phyloP scores from a whole-genome alignment of 1,284 basidiomycete species.

The Malassezia japonica region DNA sequence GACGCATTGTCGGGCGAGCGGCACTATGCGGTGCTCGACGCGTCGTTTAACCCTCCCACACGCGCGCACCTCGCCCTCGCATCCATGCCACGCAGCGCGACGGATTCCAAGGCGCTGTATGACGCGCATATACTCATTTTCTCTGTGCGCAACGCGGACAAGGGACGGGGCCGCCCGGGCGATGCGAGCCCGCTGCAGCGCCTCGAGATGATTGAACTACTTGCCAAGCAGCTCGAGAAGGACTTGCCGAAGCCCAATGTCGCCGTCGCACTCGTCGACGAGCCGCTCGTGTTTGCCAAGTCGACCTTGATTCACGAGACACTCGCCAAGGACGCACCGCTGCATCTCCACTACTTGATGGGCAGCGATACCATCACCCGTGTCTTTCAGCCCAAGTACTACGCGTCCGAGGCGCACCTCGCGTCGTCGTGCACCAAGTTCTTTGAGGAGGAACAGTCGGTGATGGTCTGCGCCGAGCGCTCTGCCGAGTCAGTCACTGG shows the following conservation, averaged over 20 bases:
- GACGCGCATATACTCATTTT: constrained; percentile 72
- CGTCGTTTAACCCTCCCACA: constrained; percentile 90
- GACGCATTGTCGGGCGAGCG: constrained; percentile 7
- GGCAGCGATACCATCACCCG: constrained; percentile 82
- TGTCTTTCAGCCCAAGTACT: constrained; percentile 71
- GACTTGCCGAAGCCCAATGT: constrained; percentile 40
- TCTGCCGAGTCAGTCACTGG: constrained; percentile 8
- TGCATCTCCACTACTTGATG: constrained; percentile 59
- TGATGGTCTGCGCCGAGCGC: constrained; percentile 53
- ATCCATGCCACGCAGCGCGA: constrained; percentile 49
- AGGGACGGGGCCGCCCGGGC: constrained; percentile 56
- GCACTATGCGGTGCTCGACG: constrained; percentile 62
- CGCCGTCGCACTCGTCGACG: constrained; percentile 72
- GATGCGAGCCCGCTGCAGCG: constrained; percentile 53
- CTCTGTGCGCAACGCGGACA: constrained; percentile 82
- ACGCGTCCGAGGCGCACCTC: constrained; percentile 56
- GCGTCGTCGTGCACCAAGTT: constrained; percentile 56
- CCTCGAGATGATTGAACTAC: constrained; percentile 46
- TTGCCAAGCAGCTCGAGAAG: constrained; percentile 34
- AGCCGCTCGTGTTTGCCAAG: constrained; percentile 81
- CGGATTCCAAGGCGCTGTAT: constrained; percentile 49
- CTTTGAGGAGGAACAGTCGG: constrained; percentile 56
- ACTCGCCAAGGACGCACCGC: background rate
- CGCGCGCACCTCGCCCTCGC: constrained; percentile 70
- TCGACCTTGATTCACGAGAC: constrained; percentile 50